These are phyloP conservation scores for Lasiodiplodia sp. DNA, from an alignment of 2,329 filamentous ascomycete species.

Conservation along the genomic window DNA sequence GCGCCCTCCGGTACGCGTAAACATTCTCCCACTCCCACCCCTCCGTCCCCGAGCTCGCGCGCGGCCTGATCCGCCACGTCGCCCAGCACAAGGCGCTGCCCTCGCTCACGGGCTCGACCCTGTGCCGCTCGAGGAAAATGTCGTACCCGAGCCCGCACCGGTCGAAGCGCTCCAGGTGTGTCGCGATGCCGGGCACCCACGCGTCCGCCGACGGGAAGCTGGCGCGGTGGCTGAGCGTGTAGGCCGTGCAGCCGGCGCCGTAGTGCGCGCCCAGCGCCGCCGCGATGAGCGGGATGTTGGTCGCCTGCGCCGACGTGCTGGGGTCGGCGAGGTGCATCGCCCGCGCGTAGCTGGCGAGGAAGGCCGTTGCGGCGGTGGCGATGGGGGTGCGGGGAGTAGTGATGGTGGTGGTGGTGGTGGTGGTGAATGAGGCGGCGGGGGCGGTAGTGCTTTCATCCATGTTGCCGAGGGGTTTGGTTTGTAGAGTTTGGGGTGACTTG, in stretches of 20 bases:
- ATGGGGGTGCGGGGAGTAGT: neutral
- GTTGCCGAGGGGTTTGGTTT: neutral
- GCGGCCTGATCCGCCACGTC: conserved; percentile 1
- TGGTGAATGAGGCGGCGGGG: neutral
- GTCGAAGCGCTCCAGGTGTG: conserved; percentile 11
- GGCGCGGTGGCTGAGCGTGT: neutral
- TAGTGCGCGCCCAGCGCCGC: conserved; percentile 10
- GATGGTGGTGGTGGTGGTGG: neutral
- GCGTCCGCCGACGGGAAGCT: neutral
- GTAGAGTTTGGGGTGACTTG: neutral
- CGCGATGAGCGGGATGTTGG: neutral
- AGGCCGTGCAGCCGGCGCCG: neutral
- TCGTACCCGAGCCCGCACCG: neutral
- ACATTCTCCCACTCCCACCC: conserved; percentile 20
- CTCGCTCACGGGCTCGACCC: conserved; percentile 7
- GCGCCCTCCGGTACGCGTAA: neutral
- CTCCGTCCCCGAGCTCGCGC: neutral
- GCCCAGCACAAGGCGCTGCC: conserved; percentile 13
- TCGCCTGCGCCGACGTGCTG: neutral
- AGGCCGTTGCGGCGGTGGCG: neutral
- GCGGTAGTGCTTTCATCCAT: neutral
- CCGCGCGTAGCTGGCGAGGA: conserved; percentile 7
- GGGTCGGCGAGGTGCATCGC: conserved; percentile 2
- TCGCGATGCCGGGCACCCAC: neutral
- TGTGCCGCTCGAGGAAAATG: neutral